A percentile compares a stretch with the other conserved stretches of the same genome.
Evolutionary conservation across 2,329 filamentous ascomycete genomes (phyloP).

Genomic region (Phaeophleospora eucalypticola): DNA sequence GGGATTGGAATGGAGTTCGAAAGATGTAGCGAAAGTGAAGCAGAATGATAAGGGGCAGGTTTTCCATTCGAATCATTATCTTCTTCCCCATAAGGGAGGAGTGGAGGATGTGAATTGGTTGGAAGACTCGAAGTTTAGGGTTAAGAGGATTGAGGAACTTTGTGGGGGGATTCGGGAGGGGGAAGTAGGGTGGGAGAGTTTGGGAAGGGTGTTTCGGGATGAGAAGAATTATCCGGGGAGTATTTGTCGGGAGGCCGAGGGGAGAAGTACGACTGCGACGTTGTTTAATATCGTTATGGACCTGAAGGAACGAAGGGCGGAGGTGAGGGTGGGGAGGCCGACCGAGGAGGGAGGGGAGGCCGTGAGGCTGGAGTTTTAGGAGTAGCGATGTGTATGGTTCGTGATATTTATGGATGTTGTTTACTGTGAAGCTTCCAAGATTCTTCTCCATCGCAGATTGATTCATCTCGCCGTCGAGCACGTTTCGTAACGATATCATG

Average conservation of each 20-base stretch:
- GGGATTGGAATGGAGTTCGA: conserved; percentile 49
- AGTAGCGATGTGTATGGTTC: neutral
- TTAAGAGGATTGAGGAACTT: conserved; percentile 36
- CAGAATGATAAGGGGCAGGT: conserved; percentile 35
- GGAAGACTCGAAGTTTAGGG: conserved; percentile 37
- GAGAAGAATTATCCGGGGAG: conserved; percentile 3
- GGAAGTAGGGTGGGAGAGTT: conserved; percentile 7
- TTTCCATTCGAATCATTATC: conserved; percentile 45
- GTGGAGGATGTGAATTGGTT: conserved; percentile 42
- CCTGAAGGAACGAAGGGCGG: conserved; percentile 27
- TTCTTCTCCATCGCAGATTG: neutral
- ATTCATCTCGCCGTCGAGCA: neutral
- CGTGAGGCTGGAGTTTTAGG: conserved; percentile 1
- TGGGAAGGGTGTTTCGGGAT: conserved; percentile 37
- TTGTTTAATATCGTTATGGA: conserved; percentile 40
- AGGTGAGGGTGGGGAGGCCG: conserved; percentile 33
- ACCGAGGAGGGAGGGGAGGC: conserved; percentile 25
- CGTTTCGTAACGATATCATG: neutral
- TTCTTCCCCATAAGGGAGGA: conserved; percentile 35
- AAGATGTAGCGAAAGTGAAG: conserved; percentile 30
- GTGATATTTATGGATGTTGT: too few species aligned
- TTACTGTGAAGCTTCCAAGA: neutral
- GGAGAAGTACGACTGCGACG: conserved; percentile 25
- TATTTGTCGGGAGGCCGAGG: conserved; percentile 33
- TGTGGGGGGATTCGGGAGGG: conserved; percentile 17